Percentiles rank a stretch among this genome's conserved stretches.
phyloP scores from a whole-genome alignment of 2,329 filamentous ascomycete genomes.

The Xylariaceae sp. region DNA sequence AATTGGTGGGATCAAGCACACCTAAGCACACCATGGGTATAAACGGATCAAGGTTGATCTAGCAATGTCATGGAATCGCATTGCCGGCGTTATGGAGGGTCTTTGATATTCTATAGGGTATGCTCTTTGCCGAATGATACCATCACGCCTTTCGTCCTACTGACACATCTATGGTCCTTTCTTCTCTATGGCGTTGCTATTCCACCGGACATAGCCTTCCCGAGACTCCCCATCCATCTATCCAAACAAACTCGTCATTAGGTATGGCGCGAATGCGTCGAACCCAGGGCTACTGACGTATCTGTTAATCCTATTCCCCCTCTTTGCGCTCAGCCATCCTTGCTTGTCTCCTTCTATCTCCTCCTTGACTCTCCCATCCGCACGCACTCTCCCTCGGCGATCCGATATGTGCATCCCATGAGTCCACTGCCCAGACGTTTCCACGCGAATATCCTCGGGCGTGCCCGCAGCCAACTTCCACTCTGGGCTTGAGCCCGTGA shows the following conservation, averaged over 20 bases:
- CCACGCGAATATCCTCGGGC: conserved; percentile 79
- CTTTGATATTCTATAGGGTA: conserved; percentile 27
- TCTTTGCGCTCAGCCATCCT: conserved; percentile 67
- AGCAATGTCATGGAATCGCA: conserved; percentile 19
- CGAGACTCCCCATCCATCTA: conserved; percentile 18
- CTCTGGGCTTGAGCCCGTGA: conserved; percentile 52
- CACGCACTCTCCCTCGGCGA: conserved; percentile 55
- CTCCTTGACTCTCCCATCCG: conserved; percentile 41
- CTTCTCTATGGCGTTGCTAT: conserved; percentile 3
- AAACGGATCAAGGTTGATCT: not conserved
- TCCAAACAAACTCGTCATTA: conserved; percentile 62
- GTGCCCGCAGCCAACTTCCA: conserved; percentile 51
- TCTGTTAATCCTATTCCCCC: conserved; percentile 75
- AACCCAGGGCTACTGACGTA: conserved; percentile 65
- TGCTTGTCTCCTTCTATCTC: conserved; percentile 63
- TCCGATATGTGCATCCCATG: conserved; percentile 86
- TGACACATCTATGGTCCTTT: conserved; percentile 25
- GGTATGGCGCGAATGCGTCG: conserved; percentile 57
- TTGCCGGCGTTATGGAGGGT: conserved; percentile 27
- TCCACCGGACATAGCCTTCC: not conserved
- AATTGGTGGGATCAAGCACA: conserved; percentile 80
- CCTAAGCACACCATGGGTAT: conserved; percentile 30
- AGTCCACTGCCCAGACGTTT: conserved; percentile 92
- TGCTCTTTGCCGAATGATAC: conserved; percentile 33
- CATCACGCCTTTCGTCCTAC: conserved; percentile 24